Percentiles rank a stretch among this genome's conserved stretches.
Evolutionary conservation across 148 eudicot species (phyloP).

Genomic region (Silene latifolia): DNA sequence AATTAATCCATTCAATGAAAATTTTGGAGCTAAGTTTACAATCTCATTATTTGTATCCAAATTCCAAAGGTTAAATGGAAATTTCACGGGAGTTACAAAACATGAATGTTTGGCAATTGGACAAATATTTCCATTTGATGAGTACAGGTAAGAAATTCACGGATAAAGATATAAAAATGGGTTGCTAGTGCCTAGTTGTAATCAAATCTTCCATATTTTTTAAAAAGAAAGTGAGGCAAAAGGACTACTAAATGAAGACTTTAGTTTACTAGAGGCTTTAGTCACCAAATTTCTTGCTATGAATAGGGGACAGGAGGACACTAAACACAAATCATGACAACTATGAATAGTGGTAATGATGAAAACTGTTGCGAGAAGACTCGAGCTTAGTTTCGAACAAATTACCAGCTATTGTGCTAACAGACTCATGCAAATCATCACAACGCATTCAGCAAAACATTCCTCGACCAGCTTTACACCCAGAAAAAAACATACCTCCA

Average conservation of each 20-base stretch:
- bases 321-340: not conserved
- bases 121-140: not conserved
- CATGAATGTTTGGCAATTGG: not conserved
- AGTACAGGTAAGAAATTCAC: not conserved
- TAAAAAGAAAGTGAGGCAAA: not conserved
- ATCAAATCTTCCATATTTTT: not conserved
- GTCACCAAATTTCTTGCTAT: not conserved
- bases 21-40: not conserved
- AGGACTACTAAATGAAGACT: not conserved
- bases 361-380: not conserved
- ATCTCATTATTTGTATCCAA: not conserved
- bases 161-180: not conserved
- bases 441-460: conserved; percentile 5
- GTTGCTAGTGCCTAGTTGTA: not conserved
- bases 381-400: not conserved
- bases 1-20: not conserved
- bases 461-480: conserved; percentile 65
- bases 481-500: conserved; percentile 47
- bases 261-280: not conserved
- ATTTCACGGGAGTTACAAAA: not conserved
- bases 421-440: not conserved
- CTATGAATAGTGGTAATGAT: not conserved
- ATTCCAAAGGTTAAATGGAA: not conserved
- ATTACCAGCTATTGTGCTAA: not conserved
- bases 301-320: not conserved